Evolutionary conservation across 192 early-diverging fungal genomes (phyloP), one percentile per base, ranked within the genome.

Genomic region (Pecoramyces ruminantium): DNA sequence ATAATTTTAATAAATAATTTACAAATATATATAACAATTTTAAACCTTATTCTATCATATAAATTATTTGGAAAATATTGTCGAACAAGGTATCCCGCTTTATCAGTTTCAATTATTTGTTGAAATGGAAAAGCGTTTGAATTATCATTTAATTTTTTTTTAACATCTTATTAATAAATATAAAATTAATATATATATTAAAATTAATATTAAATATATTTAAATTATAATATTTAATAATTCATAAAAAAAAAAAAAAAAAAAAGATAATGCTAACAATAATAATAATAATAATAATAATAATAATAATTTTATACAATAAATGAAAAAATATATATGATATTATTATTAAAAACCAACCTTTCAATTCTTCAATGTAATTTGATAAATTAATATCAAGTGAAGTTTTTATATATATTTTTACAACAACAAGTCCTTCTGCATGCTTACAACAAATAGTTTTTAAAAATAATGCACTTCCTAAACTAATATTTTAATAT

Each of bases 401-500:
- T 79, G 90, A 90, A 11, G 95, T 95, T 81, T 97, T 97, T 82
- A 95, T 90, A 83, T 96, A 99, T 34, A 97, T 93, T 81, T 98
- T 97, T 28, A 96, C 93, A 0, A 97, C 94, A 9, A 97, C 89
- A 16, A 91, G 84, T 1, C 96, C 93, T 34, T 97, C 95, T 29
- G 86, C 88, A 58, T 95, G 92, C 27, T 90, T 91, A 42, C 94
- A 92, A 34, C 94, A 87, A 82, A 98, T 94, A 0, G 96, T 96
- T 86, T 98, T 99, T 92, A 98, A 93, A 82, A 99, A 97, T 16
- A 96, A 92, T 38, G 94, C 94, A 80, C 91, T 94, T 28, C 97
- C 94, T 30, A 98, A 87, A 84, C 94, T 95, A 79, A 78, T 40
- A 30, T 30, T 38, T 25, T 29, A n/a, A n/a, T n/a, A n/a, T n/a